Conservation (phyloP, 768 basidiomycete species). For the Pulveroboletus sp. region DNA sequence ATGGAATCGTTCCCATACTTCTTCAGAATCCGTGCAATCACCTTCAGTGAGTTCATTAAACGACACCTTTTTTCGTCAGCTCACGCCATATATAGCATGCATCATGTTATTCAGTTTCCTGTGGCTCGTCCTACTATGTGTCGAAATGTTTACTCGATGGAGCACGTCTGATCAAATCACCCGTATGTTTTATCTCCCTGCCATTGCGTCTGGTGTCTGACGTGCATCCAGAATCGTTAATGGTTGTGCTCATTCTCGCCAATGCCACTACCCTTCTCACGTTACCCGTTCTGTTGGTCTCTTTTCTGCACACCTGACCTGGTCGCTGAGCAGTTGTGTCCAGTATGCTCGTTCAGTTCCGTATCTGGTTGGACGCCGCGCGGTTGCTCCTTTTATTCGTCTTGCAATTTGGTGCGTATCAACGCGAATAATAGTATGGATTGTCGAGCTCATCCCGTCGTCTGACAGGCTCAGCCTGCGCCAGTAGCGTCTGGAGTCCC, state of each 20-base stretch:
- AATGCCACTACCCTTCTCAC: conserved; percentile 38
- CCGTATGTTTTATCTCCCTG: conserved; percentile 33
- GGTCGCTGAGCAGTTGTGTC: background rate
- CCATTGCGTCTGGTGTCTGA: background rate
- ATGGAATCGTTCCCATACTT: conserved; percentile 32
- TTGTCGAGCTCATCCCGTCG: background rate
- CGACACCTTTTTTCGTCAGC: background rate
- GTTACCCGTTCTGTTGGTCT: conserved; percentile 41
- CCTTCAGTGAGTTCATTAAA: conserved; percentile 25
- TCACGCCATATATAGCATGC: conserved; percentile 31
- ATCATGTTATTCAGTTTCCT: conserved; percentile 42
- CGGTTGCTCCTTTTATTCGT: conserved; percentile 43
- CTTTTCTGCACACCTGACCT: background rate
- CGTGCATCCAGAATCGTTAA: conserved; percentile 30
- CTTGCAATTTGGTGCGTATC: conserved; percentile 42
- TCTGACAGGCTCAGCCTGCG: conserved; percentile 37
- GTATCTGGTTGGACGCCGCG: conserved; percentile 51
- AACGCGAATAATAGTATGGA: background rate
- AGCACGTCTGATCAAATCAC: conserved; percentile 38
- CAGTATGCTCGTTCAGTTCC: conserved; percentile 45
- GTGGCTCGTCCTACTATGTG: conserved; percentile 45
- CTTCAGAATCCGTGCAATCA: conserved; percentile 25
- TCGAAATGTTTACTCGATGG: conserved; percentile 46
- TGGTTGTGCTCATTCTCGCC: conserved; percentile 40
- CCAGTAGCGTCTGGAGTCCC: conserved; percentile 41